Evolutionary conservation across 495 filamentous ascomycete genomes (phyloP).

Genomic region (Penicillium cataractarum): DNA sequence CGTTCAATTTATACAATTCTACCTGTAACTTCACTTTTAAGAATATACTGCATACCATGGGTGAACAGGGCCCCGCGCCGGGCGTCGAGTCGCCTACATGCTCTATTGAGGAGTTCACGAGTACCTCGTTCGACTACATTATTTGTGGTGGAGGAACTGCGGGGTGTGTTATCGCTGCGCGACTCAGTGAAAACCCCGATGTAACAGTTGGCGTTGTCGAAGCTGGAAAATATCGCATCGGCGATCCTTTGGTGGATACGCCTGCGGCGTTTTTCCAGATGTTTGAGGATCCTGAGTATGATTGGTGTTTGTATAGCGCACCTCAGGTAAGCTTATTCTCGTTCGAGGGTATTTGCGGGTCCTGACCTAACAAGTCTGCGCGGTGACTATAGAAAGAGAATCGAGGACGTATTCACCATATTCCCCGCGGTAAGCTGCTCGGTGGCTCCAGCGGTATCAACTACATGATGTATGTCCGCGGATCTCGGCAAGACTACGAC

Average conservation of each 20-base stretch:
- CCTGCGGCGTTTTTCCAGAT: constrained; percentile 49
- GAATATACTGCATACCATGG: constrained; percentile 1
- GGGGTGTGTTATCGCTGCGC: constrained; percentile 51
- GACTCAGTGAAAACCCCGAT: constrained; percentile 48
- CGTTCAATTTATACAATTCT: background rate
- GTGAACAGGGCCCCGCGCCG: background rate
- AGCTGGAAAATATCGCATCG: constrained; percentile 52
- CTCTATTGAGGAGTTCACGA: constrained; percentile 20
- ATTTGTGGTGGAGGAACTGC: constrained; percentile 53
- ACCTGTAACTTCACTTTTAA: background rate
- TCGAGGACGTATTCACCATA: constrained; percentile 27
- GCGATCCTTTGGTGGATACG: constrained; percentile 49
- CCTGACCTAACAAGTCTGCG: background rate
- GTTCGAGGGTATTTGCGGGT: background rate
- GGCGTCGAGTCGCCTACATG: constrained; percentile 15
- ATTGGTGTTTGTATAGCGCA: constrained; percentile 58
- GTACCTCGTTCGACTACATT: constrained; percentile 37
- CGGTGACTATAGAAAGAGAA: constrained; percentile 26
- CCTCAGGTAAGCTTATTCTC: constrained; percentile 47
- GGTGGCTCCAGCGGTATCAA: constrained; percentile 65
- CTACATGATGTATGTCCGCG: constrained; percentile 36
- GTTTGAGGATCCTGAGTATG: constrained; percentile 55
- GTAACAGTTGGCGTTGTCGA: constrained; percentile 57
- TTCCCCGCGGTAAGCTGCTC: constrained; percentile 55
- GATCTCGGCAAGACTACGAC: constrained; percentile 44